Conservation (phyloP, 2,329 filamentous ascomycete genomes). For the Penicillium sp. region DNA sequence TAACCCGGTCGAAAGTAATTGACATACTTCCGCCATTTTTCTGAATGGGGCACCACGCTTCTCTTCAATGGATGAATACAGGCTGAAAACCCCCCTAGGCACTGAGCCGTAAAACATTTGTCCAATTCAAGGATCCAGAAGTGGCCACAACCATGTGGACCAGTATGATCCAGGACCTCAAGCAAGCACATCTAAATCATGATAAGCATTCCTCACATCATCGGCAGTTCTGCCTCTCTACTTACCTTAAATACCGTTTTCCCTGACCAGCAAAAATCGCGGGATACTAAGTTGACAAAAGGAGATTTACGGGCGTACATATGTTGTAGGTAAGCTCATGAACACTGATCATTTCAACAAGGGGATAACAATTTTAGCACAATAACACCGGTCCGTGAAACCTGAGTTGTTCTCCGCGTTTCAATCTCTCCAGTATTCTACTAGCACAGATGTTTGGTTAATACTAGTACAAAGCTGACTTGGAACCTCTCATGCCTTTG, state of each 20-base stretch:
- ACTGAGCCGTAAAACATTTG: not conserved
- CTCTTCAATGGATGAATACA: conserved; percentile 2
- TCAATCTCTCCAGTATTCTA: too few relatives aligned
- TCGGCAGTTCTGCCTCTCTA: not conserved
- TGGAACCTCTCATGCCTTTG: too few relatives aligned
- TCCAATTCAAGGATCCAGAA: conserved; percentile 5
- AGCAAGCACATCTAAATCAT: not conserved
- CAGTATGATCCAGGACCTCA: conserved; percentile 3
- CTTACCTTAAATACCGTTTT: not conserved
- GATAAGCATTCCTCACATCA: not conserved
- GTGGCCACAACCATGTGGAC: conserved; percentile 1
- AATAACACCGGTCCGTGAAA: too few relatives aligned
- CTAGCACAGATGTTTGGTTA: too few relatives aligned
- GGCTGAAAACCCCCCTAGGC: not conserved
- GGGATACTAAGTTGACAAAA: too few relatives aligned
- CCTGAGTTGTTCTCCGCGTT: too few relatives aligned
- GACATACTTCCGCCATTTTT: conserved; percentile 1
- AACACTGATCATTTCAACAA: too few relatives aligned
- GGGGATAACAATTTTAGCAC: too few relatives aligned
- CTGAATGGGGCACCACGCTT: not conserved
- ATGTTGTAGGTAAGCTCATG: too few relatives aligned
- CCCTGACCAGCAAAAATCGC: too few relatives aligned
- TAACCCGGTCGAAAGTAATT: conserved; percentile 1
- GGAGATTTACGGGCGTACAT: too few relatives aligned
- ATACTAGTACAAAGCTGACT: too few relatives aligned